Conservation (phyloP, 228 moss, liverwort and hornwort genomes). For the Sphagnum magellanicum region DNA sequence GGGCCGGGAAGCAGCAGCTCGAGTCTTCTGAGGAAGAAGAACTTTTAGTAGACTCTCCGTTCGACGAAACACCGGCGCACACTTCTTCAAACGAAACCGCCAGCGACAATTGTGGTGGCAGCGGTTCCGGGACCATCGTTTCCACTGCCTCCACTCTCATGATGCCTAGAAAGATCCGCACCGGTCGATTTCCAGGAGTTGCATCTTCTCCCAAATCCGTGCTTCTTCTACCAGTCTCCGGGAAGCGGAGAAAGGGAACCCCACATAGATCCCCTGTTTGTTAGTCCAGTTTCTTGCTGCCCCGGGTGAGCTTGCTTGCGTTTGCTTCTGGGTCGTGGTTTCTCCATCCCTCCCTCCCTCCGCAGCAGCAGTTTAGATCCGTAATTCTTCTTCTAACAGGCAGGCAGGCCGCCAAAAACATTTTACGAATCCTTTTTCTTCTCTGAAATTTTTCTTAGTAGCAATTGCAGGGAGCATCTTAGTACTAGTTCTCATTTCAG, state of each 20-base stretch:
- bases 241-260: constrained; percentile 91
- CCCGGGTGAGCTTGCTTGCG: too few relatives aligned
- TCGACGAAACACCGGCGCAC: constrained; percentile 62
- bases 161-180: constrained; percentile 80
- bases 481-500: too few relatives aligned
- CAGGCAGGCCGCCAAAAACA: too few relatives aligned
- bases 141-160: constrained; percentile 83
- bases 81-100: constrained; percentile 83
- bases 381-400: too few relatives aligned
- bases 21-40: constrained; percentile 66
- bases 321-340: too few relatives aligned
- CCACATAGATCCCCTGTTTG: constrained; percentile 96
- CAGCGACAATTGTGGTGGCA: constrained; percentile 34
- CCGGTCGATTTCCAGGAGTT: constrained; percentile 60
- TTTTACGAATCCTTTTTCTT: too few relatives aligned
- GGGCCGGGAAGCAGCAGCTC: constrained; percentile 65
- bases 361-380: too few relatives aligned
- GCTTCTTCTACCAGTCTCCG: constrained; percentile 67
- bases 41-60: constrained; percentile 62
- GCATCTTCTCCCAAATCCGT: constrained; percentile 82
- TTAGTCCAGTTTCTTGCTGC: constrained; percentile 16
- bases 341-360: too few relatives aligned
- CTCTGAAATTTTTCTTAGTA: too few relatives aligned
- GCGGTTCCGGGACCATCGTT: constrained; percentile 60
- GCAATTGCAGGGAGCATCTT: too few relatives aligned